Percentiles rank a stretch among this genome's conserved stretches.
Conservation (phyloP, 306 rosid species). For the Calophaca sinica region DNA sequence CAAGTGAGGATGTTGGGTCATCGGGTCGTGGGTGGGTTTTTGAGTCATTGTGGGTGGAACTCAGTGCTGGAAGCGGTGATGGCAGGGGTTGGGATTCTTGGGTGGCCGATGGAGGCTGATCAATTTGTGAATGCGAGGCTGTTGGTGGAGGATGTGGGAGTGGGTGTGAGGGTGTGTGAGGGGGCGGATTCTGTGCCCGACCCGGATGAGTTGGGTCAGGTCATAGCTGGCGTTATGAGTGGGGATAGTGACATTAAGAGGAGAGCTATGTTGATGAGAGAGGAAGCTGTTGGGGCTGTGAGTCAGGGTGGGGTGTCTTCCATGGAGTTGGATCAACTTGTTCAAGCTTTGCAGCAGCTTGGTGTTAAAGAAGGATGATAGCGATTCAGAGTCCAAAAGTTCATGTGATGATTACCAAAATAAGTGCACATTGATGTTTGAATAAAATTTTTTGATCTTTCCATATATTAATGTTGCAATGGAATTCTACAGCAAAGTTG, state of each 20-base stretch:
- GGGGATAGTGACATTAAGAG: slow-evolving; percentile 39
- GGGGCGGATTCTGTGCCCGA: slow-evolving; percentile 63
- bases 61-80: slow-evolving; percentile 61
- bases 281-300: slow-evolving; percentile 51
- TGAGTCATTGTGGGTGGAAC: slow-evolving; percentile 57
- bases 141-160: slow-evolving; percentile 61
- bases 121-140: slow-evolving; percentile 63
- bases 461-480: too few relatives aligned
- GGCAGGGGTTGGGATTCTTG: slow-evolving; percentile 59
- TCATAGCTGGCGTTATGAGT: slow-evolving; percentile 33
- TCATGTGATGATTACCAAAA: background rate
- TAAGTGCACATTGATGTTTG: too few relatives aligned
- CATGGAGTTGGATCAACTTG: slow-evolving; percentile 51
- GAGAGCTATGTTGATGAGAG: slow-evolving; percentile 47
- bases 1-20: slow-evolving; percentile 45
- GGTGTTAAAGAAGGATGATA: background rate
- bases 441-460: too few relatives aligned
- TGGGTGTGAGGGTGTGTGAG: slow-evolving; percentile 58
- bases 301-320: slow-evolving; percentile 53
- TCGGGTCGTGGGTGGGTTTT: slow-evolving; percentile 48
- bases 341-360: slow-evolving; percentile 45
- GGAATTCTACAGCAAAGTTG: too few relatives aligned
- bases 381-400: background rate
- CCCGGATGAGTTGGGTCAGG: slow-evolving; percentile 53
- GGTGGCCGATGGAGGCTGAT: slow-evolving; percentile 94